Conservation (phyloP, 2,329 filamentous ascomycete species). For the Escovopsis sp. region DNA sequence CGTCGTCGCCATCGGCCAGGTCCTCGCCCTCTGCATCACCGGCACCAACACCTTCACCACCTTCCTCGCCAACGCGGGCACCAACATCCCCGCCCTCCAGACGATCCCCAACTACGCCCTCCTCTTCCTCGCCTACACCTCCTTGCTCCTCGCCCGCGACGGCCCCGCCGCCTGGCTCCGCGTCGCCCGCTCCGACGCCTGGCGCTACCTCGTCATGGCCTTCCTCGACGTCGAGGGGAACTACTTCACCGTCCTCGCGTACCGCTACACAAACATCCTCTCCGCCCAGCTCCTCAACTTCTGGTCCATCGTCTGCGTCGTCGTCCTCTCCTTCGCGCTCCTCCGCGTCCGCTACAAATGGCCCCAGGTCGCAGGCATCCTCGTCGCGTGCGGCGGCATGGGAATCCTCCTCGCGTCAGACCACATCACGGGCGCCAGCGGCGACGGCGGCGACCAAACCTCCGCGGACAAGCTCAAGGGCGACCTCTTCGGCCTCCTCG, state of each 20-base stretch:
- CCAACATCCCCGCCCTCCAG: constrained; percentile 87
- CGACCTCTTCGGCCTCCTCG: constrained; percentile 79
- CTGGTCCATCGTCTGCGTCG: constrained; percentile 92
- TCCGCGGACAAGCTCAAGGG: constrained; percentile 68
- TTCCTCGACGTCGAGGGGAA: constrained; percentile 95
- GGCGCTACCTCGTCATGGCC: constrained; percentile 85
- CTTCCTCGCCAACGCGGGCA: constrained; percentile 50
- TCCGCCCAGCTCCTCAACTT: constrained; percentile 95
- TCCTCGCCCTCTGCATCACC: constrained; percentile 80
- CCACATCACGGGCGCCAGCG: constrained; percentile 64
- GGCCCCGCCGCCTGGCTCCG: constrained; percentile 56
- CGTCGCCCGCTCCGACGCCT: constrained; percentile 57
- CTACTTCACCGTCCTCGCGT: constrained; percentile 93
- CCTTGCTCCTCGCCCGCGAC: constrained; percentile 64
- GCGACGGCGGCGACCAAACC: constrained; percentile 28
- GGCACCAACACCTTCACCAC: constrained; percentile 81
- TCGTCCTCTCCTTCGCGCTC: constrained; percentile 67
- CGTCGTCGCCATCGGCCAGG: constrained; percentile 65
- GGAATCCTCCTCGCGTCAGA: constrained; percentile 78
- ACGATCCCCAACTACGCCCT: constrained; percentile 89
- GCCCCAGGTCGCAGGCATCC: constrained; percentile 72
- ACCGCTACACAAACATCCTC: constrained; percentile 81
- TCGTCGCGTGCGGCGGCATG: constrained; percentile 82
- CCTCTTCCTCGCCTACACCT: constrained; percentile 68
- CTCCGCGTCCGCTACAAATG: constrained; percentile 80